Conservation (phyloP, 495 filamentous ascomycete species). For the Lindgomyces ingoldianus region DNA sequence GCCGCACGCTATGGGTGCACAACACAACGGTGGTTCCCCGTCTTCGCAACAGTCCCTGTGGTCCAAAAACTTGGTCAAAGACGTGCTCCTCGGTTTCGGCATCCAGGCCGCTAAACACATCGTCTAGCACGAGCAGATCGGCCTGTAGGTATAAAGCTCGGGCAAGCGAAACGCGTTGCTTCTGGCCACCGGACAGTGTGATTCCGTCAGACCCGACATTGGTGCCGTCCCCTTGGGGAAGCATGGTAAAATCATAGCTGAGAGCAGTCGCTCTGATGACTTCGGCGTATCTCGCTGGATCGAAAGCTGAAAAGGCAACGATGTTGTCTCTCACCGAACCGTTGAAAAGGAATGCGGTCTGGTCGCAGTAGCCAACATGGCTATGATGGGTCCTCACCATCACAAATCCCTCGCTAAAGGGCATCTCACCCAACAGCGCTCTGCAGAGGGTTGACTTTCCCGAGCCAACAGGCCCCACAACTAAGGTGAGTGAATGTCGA, state of each 20-base stretch:
- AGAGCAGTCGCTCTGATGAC: constrained; percentile 63
- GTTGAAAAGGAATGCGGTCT: constrained; percentile 14
- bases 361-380: constrained; percentile 13
- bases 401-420: constrained; percentile 6
- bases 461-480: constrained; percentile 20
- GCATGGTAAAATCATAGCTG: constrained; percentile 58
- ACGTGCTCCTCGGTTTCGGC: constrained; percentile 93
- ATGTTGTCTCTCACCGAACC: constrained; percentile 28
- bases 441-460: constrained; percentile 18
- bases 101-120: constrained; percentile 89
- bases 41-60: constrained; percentile 39
- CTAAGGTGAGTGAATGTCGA: constrained; percentile 8
- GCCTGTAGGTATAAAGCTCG: constrained; percentile 71
- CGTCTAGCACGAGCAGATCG: constrained; percentile 91
- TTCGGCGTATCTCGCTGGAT: constrained; percentile 56
- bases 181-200: constrained; percentile 67
- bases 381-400: not conserved
- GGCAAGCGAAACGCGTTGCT: constrained; percentile 57
- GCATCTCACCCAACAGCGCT: constrained; percentile 23
- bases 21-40: constrained; percentile 93
- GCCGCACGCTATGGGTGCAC: constrained; percentile 80
- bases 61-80: constrained; percentile 52
- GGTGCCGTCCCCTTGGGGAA: constrained; percentile 90
- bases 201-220: constrained; percentile 72
- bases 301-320: constrained; percentile 11